Evolutionary conservation across 2,329 filamentous ascomycete species (phyloP).

Genomic region (Rhinocladiella similis): DNA sequence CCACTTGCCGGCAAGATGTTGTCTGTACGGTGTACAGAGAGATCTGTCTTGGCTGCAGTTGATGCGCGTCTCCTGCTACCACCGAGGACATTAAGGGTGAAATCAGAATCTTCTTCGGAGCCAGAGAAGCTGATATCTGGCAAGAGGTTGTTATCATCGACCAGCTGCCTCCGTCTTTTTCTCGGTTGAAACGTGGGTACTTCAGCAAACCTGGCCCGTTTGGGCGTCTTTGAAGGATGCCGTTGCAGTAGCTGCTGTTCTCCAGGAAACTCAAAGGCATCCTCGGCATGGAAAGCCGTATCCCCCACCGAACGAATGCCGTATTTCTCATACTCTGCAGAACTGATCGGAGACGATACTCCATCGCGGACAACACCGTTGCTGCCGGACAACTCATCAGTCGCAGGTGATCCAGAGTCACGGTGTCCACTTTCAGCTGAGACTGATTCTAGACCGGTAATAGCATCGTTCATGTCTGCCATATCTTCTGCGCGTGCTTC

Average conservation of each 20-base stretch:
- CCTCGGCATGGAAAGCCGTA: conserved; percentile 29
- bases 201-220: conserved; percentile 20
- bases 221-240: conserved; percentile 29
- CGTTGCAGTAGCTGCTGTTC: conserved; percentile 32
- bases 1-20: background rate
- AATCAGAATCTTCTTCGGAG: conserved; percentile 20
- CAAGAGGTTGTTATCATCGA: conserved; percentile 24
- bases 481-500: conserved; percentile 6
- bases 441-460: background rate
- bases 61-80: background rate
- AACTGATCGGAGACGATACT: conserved; percentile 22
- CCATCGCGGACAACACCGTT: background rate
- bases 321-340: conserved; percentile 32
- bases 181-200: conserved; percentile 13
- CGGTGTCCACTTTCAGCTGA: background rate
- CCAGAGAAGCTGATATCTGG: conserved; percentile 20
- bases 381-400: background rate
- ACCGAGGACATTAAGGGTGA: conserved; percentile 2
- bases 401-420: background rate
- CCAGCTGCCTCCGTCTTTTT: conserved; percentile 22
- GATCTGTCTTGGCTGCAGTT: conserved; percentile 1
- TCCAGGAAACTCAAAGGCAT: conserved; percentile 36
- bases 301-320: conserved; percentile 33
- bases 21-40: background rate
- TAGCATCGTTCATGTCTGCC: background rate